Conservation (phyloP, 257 asterid species). For the Primulina eburnea region DNA sequence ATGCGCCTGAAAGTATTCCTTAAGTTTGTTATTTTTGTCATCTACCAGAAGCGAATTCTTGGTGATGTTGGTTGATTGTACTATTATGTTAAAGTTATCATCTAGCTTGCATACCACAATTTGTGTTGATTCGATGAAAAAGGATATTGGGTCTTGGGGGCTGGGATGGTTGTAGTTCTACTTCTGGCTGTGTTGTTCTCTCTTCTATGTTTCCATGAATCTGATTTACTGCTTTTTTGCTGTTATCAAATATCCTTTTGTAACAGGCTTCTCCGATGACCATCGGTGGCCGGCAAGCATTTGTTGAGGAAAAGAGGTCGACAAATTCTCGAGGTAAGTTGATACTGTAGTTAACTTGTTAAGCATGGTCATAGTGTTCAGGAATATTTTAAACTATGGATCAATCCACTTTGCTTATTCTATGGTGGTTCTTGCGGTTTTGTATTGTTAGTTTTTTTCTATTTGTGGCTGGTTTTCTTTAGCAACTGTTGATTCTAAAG, state of each 20-base stretch:
- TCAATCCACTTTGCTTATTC: not conserved
- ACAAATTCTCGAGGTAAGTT: conserved; percentile 77
- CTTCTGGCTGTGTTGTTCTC: not conserved
- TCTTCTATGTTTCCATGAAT: not conserved
- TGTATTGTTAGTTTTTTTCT: not conserved
- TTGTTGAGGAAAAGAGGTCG: conserved; percentile 89
- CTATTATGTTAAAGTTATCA: not conserved
- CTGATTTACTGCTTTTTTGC: not conserved
- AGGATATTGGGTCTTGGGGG: not conserved
- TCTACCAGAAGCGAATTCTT: not conserved
- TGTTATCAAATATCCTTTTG: conserved; percentile 3
- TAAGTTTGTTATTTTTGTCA: not conserved
- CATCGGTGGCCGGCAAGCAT: conserved; percentile 62
- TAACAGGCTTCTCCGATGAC: conserved; percentile 77
- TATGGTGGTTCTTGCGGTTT: not conserved
- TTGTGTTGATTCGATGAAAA: not conserved
- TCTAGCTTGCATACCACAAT: not conserved
- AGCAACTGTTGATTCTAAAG: not conserved
- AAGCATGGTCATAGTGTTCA: not conserved
- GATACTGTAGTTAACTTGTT: conserved; percentile 10
- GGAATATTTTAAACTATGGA: not conserved
- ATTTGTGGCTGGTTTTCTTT: not conserved
- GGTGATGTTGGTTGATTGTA: not conserved
- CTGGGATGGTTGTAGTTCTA: conserved; percentile 7
- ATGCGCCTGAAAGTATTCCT: not conserved